Base-by-base conservation (phyloP, 2,329 filamentous ascomycete genomes). In the Chaetomiaceae sp. region DNA sequence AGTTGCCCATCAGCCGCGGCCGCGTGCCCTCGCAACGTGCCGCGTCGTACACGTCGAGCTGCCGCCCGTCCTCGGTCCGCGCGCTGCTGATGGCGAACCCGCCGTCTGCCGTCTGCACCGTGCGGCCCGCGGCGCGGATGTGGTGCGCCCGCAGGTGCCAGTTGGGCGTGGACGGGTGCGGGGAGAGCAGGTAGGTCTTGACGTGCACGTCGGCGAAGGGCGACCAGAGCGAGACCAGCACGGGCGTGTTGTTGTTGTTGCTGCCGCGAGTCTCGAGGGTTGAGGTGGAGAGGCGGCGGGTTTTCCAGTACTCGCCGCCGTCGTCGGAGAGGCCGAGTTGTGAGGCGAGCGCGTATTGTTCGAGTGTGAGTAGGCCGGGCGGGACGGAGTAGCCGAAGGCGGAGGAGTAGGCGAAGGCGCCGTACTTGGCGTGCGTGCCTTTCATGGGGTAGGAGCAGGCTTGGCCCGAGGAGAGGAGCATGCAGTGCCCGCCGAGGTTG, bases 381-480 rank as follows among this genome's bases (percentile, higher is more conserved):
- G 86, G 84, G 0, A 89, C 86, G 0, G 82, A 86, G 66, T 89
- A 90, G 17, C 75, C 84, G 62, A 86, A 90, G 0, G 83, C 78
- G 42, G 83, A 82, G 58, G 80, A 85, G 65, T 90, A 90, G 6
- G 84, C 84, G 60, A 90, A 89, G 49, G 79, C 77, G 38, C 86
- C 86, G 63, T 90, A 90, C 60, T 90, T 90, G 51, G 86, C 84
- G 62, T 90, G 85, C 0, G 85, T 87, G 44, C 83, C 85, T 64
- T 86, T 86, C 71, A 90, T 83, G 0, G 86, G 83, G 60, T 90
- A 90, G 62, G 85, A 83, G 64, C 86, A 90, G n/a, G 82, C 83
- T 62, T 91, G 86, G 1, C 86, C 86, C 0, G 82, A 86, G 4
- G 79, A 84, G 7, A 90, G 73, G 19, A 90, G 72, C 72, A 89